These are phyloP conservation scores for Phytophthora multivora DNA, from an alignment of 352 stramenopile species.

Conservation along the genomic window DNA sequence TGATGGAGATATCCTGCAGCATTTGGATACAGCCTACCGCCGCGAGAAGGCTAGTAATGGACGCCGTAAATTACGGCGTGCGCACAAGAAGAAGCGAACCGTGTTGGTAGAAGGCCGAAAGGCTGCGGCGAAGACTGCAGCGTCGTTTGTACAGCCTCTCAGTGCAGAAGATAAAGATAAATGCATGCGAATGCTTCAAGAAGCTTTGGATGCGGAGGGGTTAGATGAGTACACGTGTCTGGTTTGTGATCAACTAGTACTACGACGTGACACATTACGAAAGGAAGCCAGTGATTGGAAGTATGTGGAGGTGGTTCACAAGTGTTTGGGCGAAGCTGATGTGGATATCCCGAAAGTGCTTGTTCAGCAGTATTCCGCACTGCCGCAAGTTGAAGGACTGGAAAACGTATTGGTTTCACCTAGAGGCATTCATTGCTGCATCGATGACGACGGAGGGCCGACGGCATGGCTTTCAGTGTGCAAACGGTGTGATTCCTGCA, in stretches of 20 bases:
- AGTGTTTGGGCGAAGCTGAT: not conserved
- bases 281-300: not conserved
- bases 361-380: not conserved
- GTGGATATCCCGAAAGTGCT: not conserved
- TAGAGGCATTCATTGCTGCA: slow-evolving; percentile 3
- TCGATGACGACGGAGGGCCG: not conserved
- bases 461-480: not conserved
- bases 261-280: not conserved
- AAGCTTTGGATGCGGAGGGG: not conserved
- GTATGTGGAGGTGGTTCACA: not conserved
- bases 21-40: not conserved
- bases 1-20: not conserved
- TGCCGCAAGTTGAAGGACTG: not conserved
- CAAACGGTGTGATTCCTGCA: not conserved
- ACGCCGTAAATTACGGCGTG: not conserved
- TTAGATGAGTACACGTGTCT: not conserved
- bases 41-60: not conserved
- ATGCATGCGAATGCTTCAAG: slow-evolving; percentile 2
- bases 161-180: not conserved
- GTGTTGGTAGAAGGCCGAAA: no score
- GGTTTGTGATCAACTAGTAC: not conserved
- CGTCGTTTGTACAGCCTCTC: not conserved
- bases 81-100: not conserved
- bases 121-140: no score
- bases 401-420: not conserved